These are phyloP conservation scores for Earliella scabrosa DNA, from an alignment of 1,284 basidiomycete genomes.

Conservation along the genomic window DNA sequence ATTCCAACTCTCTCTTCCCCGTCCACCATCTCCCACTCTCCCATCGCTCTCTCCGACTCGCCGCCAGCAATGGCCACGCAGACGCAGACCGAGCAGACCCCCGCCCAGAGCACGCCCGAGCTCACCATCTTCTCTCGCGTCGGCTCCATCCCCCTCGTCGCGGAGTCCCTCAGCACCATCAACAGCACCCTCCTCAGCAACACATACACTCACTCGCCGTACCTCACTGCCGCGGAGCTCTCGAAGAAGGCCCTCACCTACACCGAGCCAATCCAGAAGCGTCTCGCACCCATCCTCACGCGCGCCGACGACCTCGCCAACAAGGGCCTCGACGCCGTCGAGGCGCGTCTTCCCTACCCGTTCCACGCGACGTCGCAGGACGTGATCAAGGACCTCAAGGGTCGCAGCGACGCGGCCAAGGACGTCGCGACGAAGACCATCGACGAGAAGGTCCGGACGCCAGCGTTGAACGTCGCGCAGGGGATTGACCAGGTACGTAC, in stretches of 20 bases:
- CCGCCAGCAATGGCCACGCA: constrained; percentile 44
- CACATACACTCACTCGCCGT: constrained; percentile 63
- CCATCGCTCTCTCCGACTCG: constrained; percentile 6
- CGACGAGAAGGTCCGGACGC: constrained; percentile 65
- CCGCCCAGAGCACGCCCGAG: constrained; percentile 46
- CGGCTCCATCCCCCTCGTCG: constrained; percentile 70
- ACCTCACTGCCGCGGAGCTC: constrained; percentile 62
- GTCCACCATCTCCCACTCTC: constrained; percentile 7
- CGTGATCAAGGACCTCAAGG: constrained; percentile 61
- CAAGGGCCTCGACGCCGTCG: constrained; percentile 74
- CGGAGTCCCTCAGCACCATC: constrained; percentile 61
- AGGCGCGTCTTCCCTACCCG: constrained; percentile 73
- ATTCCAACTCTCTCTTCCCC: constrained; percentile 4
- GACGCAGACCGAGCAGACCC: constrained; percentile 34
- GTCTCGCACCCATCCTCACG: constrained; percentile 65
- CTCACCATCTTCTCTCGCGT: constrained; percentile 66
- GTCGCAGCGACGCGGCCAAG: constrained; percentile 57
- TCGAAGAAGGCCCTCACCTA: constrained; percentile 62
- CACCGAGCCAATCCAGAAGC: constrained; percentile 65
- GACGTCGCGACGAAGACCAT: constrained; percentile 65
- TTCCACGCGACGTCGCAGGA: constrained; percentile 76
- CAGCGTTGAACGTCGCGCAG: constrained; percentile 64
- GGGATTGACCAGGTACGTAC: constrained; percentile 71
- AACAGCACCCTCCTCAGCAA: constrained; percentile 63
- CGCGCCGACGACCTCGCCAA: constrained; percentile 69